phyloP scores from a whole-genome alignment of 805 yeast species.

The Kodamaea hsintzibuensis region DNA sequence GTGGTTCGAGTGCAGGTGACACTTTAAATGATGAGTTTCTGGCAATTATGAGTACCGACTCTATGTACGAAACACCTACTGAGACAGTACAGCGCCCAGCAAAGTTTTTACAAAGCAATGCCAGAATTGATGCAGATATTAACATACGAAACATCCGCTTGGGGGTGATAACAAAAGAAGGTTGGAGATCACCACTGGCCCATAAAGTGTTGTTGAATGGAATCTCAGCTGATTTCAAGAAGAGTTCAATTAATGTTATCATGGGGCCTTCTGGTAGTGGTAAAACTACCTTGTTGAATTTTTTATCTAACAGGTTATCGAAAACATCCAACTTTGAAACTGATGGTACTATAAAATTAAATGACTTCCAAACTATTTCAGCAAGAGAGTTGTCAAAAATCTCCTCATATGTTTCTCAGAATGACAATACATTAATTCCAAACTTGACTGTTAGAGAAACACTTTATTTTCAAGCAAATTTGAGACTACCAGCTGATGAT shows the following conservation, averaged over 20 bases:
- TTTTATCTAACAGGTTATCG: constrained; percentile 57
- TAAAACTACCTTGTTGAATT: constrained; percentile 65
- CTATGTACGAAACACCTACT: neutral
- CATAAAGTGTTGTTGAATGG: constrained; percentile 31
- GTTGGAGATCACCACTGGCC: neutral
- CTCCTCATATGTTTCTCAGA: constrained; percentile 81
- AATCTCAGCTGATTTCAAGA: constrained; percentile 51
- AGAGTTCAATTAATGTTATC: constrained; percentile 65
- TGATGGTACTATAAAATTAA: constrained; percentile 29
- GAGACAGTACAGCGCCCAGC: no score
- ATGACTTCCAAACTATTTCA: constrained; percentile 25
- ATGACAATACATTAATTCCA: constrained; percentile 71
- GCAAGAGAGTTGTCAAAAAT: constrained; percentile 27
- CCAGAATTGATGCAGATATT: constrained; percentile 11
- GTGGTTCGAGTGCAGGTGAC: neutral
- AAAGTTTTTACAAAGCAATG: neutral
- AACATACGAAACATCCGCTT: constrained; percentile 8
- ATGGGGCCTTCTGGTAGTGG: constrained; percentile 87
- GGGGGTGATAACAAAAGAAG: constrained; percentile 3
- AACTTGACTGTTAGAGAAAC: constrained; percentile 79
- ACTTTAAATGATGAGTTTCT: neutral
- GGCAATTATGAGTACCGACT: neutral
- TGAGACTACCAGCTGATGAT: constrained; percentile 52
- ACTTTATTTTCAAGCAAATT: constrained; percentile 64
- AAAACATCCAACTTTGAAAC: constrained; percentile 20